Evolutionary conservation across 1,139 yeast genomes (phyloP).

Genomic region (Protomyces inouyei): DNA sequence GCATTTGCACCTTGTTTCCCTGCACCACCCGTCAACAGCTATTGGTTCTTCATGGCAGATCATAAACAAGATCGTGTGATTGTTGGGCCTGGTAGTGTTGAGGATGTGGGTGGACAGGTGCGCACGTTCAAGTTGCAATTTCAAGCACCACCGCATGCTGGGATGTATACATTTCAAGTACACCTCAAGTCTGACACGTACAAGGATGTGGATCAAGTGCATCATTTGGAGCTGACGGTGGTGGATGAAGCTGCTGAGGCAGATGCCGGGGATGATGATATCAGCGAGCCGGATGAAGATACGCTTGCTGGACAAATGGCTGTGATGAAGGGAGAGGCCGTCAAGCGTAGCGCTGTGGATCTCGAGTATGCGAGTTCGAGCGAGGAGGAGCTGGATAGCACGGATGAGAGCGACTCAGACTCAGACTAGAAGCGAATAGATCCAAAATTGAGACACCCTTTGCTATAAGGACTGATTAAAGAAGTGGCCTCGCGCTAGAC

Average conservation of each 20-base stretch:
- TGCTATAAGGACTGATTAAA: background rate
- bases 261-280: constrained; percentile 16
- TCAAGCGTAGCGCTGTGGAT: background rate
- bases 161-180: constrained; percentile 27
- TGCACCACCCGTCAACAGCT: constrained; percentile 19
- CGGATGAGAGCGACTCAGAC: constrained; percentile 21
- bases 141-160: constrained; percentile 30
- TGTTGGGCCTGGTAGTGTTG: constrained; percentile 27
- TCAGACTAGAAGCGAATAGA: background rate
- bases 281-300: constrained; percentile 22
- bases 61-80: constrained; percentile 30
- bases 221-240: constrained; percentile 25
- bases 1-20: constrained; percentile 27
- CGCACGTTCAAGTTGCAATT: constrained; percentile 28
- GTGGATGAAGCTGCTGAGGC: constrained; percentile 3
- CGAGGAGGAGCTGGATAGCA: constrained; percentile 18
- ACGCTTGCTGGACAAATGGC: constrained; percentile 24
- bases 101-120: constrained; percentile 21
- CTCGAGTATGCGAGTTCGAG: constrained; percentile 18
- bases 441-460: no score
- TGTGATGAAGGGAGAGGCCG: constrained; percentile 8
- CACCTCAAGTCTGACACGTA: constrained; percentile 30
- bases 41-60: constrained; percentile 30
- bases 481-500: background rate
- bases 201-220: constrained; percentile 26